Evolutionary conservation across 2,329 filamentous ascomycete genomes (phyloP).

Genomic region (Aspergillus sp.): DNA sequence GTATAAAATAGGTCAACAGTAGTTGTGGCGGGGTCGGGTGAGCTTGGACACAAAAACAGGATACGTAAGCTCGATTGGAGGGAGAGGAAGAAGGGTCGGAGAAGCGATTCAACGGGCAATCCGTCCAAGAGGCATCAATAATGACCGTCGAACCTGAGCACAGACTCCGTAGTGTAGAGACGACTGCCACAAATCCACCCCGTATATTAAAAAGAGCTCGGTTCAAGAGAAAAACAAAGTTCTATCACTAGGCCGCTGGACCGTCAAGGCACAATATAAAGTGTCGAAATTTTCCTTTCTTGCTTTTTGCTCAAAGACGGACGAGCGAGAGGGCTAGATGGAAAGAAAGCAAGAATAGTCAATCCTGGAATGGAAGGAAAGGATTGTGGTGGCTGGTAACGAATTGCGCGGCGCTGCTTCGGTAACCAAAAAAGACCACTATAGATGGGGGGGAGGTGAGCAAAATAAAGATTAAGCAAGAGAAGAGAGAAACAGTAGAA

Average conservation of each 20-base stretch:
- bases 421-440: slow-evolving; percentile 15
- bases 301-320: no score
- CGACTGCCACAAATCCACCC: slow-evolving; percentile 9
- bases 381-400: slow-evolving; percentile 30
- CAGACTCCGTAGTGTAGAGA: slow-evolving; percentile 7
- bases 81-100: not conserved
- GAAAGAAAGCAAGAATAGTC: slow-evolving; percentile 15
- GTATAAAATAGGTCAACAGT: slow-evolving; percentile 5
- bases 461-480: slow-evolving; percentile 13
- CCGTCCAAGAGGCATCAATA: slow-evolving; percentile 8
- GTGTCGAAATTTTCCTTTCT: slow-evolving; percentile 6
- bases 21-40: slow-evolving; percentile 13
- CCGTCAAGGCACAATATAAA: slow-evolving; percentile 12
- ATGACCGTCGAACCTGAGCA: slow-evolving; percentile 3
- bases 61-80: slow-evolving; percentile 13
- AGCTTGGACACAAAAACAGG: slow-evolving; percentile 5
- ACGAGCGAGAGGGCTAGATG: slow-evolving; percentile 11
- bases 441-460: slow-evolving; percentile 11
- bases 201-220: slow-evolving; percentile 8
- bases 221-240: slow-evolving; percentile 3
- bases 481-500: slow-evolving; percentile 13
- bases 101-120: slow-evolving; percentile 7
- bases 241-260: slow-evolving; percentile 11
- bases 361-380: slow-evolving; percentile 31
- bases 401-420: slow-evolving; percentile 19